phyloP scores from a whole-genome alignment of 345 rosid genomes.

The Syzygium aromaticum region DNA sequence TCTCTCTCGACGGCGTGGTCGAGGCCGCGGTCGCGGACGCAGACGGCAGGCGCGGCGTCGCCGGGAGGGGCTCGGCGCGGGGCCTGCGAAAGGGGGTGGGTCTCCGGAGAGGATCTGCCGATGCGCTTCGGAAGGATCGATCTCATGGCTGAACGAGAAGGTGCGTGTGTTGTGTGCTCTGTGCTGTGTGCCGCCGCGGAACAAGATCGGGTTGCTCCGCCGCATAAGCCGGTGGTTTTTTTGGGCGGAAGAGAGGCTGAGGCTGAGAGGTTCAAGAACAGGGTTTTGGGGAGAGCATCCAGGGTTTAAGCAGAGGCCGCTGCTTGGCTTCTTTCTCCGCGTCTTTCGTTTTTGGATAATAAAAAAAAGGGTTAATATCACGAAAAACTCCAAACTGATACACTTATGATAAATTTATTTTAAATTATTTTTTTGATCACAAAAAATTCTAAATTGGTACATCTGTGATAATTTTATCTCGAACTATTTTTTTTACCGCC shows the following conservation, averaged over 20 bases:
- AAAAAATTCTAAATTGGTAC: no score
- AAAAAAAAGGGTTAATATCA: fast-evolving
- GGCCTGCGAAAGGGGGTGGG: not conserved
- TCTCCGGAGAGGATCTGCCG: not conserved
- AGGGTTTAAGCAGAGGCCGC: not conserved
- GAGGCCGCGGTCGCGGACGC: slow-evolving; percentile 83
- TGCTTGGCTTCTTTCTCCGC: not conserved
- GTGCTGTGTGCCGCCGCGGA: not conserved
- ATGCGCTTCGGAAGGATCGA: not conserved
- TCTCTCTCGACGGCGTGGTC: slow-evolving; percentile 92
- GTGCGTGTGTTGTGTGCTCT: no score
- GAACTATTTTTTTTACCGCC: no score
- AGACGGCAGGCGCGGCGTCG: slow-evolving; percentile 21
- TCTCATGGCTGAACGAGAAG: not conserved
- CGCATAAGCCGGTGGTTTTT: not conserved
- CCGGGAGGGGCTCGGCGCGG: slow-evolving; percentile 5
- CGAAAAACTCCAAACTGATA: no score
- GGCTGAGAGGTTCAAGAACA: not conserved
- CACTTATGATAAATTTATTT: no score
- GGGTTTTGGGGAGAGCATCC: not conserved
- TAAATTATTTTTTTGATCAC: no score
- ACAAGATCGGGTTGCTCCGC: not conserved
- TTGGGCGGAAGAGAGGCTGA: not conserved
- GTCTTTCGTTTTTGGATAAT: not conserved
- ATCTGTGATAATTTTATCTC: no score